These are phyloP conservation scores for Litsea cubeba DNA, from an alignment of 164 flowering plant species.

Conservation along the genomic window DNA sequence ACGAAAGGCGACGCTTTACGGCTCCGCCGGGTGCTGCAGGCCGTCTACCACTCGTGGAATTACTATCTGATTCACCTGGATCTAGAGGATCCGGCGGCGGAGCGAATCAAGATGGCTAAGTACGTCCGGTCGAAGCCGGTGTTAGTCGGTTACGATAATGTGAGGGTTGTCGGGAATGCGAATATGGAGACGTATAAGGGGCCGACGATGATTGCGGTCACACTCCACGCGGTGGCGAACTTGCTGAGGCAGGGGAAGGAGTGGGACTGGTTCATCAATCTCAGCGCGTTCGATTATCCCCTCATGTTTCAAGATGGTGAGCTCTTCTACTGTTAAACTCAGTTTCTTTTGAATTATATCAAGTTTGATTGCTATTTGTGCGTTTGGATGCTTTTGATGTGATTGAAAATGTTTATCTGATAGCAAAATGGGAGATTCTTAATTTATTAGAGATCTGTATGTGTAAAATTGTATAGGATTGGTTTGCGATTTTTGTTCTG, in stretches of 20 bases:
- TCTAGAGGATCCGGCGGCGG: slow-evolving; percentile 53
- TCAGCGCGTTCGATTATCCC: slow-evolving; percentile 92
- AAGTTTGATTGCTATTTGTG: no score
- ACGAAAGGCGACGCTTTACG: slow-evolving; percentile 61
- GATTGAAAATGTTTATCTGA: no score
- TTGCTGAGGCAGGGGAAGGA: slow-evolving; percentile 51
- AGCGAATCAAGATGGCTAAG: slow-evolving; percentile 67
- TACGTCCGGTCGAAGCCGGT: slow-evolving; percentile 41
- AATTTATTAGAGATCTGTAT: no score
- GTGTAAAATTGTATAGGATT: no score
- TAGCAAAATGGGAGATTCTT: no score
- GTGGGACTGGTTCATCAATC: slow-evolving; percentile 97
- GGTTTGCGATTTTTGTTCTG: no score
- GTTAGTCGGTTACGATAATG: slow-evolving; percentile 48
- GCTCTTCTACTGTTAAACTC: neutral
- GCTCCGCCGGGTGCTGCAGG: slow-evolving; percentile 55
- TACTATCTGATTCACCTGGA: slow-evolving; percentile 78
- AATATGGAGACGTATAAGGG: slow-evolving; percentile 74
- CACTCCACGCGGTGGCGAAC: slow-evolving; percentile 69
- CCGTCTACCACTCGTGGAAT: slow-evolving; percentile 80
- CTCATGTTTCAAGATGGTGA: slow-evolving; percentile 85
- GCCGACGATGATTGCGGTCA: slow-evolving; percentile 67
- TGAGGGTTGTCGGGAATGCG: slow-evolving; percentile 72
- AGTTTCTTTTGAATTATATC: no score
- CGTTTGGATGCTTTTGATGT: no score